Evolutionary conservation across 306 rosid species (phyloP).

Genomic region (Vigna reflexopilosa): DNA sequence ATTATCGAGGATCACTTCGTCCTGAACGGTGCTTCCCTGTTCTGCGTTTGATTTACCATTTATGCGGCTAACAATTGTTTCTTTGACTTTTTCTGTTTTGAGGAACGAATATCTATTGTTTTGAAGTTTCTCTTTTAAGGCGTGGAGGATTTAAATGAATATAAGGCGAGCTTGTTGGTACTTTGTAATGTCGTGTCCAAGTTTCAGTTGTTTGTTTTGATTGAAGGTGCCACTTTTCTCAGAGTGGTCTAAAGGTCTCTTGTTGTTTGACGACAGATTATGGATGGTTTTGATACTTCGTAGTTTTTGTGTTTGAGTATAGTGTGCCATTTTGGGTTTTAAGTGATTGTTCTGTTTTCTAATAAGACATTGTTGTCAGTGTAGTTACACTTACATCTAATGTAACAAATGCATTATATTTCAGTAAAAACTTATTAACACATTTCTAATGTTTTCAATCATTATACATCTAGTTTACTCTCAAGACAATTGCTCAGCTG

Average conservation of each 20-base stretch:
- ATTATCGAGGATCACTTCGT: conserved; percentile 68
- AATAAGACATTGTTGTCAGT: not conserved
- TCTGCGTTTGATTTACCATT: conserved; percentile 14
- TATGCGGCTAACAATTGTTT: not conserved
- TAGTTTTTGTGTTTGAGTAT: not conserved
- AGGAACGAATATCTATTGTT: not conserved
- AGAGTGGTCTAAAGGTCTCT: not conserved
- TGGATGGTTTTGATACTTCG: not conserved
- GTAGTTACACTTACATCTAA: not conserved
- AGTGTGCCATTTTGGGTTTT: not conserved
- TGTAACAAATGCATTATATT: not conserved
- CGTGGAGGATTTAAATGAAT: not conserved
- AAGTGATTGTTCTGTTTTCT: not conserved
- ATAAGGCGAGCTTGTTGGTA: not conserved
- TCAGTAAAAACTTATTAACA: not conserved
- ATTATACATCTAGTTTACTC: not conserved
- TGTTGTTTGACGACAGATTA: conserved; percentile 3
- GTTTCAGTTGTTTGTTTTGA: not conserved
- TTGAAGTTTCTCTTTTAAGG: not conserved
- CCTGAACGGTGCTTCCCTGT: conserved; percentile 59
- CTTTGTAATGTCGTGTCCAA: not conserved
- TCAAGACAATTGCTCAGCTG: not conserved
- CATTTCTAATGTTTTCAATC: not conserved
- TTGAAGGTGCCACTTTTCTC: conserved; percentile 3
- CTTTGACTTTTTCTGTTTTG: not conserved